phyloP scores from a whole-genome alignment of 2,329 filamentous ascomycete species.

The Trichoderma simmonsii region DNA sequence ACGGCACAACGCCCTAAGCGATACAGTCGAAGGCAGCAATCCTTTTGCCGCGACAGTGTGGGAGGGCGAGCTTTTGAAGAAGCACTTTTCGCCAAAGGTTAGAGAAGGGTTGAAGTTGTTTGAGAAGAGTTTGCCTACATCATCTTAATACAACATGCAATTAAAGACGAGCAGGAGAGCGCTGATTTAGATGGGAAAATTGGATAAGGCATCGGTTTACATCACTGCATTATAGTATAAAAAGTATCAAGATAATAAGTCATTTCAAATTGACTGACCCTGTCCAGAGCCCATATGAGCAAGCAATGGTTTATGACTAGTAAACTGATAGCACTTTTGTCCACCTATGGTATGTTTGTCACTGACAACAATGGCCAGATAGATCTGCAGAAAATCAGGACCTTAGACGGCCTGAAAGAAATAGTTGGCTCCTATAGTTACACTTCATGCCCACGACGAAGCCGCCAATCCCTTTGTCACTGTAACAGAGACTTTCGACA shows the following conservation, averaged over 20 bases:
- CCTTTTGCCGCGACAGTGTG: slow-evolving; percentile 87
- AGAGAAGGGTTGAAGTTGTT: slow-evolving; percentile 68
- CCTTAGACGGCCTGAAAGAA: background rate
- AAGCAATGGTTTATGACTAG: background rate
- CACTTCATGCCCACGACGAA: slow-evolving; percentile 13
- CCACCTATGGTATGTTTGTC: background rate
- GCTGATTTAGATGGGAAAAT: background rate
- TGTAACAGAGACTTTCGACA: background rate
- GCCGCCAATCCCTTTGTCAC: background rate
- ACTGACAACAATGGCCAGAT: background rate
- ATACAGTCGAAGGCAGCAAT: slow-evolving; percentile 80
- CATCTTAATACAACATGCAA: slow-evolving; percentile 16
- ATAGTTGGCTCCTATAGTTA: too few species aligned
- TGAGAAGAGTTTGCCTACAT: slow-evolving; percentile 59
- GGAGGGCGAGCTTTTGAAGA: slow-evolving; percentile 84
- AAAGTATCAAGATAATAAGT: background rate
- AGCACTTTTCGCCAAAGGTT: slow-evolving; percentile 84
- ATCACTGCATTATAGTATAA: background rate
- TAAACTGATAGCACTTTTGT: background rate
- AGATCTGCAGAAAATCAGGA: background rate
- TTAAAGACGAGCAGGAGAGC: background rate
- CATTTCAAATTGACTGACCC: background rate
- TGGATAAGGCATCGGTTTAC: background rate
- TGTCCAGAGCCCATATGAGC: background rate
- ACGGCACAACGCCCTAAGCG: slow-evolving; percentile 69